Evolutionary conservation across 2,329 filamentous ascomycete species (phyloP).

Genomic region (Trichoderma afroharzianum): DNA sequence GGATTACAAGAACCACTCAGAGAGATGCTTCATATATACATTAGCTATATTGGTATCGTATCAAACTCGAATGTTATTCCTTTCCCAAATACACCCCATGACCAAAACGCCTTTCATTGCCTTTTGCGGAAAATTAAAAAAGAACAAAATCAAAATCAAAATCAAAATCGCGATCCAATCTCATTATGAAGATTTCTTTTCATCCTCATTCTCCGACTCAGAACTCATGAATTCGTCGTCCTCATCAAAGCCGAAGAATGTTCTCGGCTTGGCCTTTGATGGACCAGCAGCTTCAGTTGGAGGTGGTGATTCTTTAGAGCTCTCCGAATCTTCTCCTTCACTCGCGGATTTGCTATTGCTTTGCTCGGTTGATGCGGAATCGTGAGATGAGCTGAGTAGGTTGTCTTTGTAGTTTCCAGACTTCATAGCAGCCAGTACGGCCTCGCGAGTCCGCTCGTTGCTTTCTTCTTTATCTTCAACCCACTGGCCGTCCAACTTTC

Average conservation of each 20-base stretch:
- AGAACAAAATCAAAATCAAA: neutral
- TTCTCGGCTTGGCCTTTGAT: slow-evolving; percentile 39
- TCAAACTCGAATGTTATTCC: neutral
- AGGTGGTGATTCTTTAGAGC: slow-evolving; percentile 49
- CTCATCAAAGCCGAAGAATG: slow-evolving; percentile 76
- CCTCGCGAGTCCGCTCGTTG: slow-evolving; percentile 75
- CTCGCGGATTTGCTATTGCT: slow-evolving; percentile 28
- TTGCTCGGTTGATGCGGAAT: slow-evolving; percentile 40
- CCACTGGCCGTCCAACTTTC: slow-evolving; percentile 83
- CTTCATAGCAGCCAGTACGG: slow-evolving; percentile 68
- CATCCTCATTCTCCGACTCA: slow-evolving; percentile 41
- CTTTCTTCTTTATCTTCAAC: slow-evolving; percentile 92
- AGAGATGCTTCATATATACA: neutral
- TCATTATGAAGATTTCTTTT: neutral
- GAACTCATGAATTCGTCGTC: slow-evolving; percentile 73
- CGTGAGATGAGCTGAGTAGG: slow-evolving; percentile 48
- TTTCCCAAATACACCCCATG: neutral
- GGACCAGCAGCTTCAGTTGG: slow-evolving; percentile 40
- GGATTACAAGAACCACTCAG: neutral
- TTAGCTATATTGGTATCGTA: slow-evolving; percentile 2
- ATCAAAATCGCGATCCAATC: neutral
- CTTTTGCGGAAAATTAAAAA: too few species aligned
- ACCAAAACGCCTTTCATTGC: slow-evolving; percentile 6
- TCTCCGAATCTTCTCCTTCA: slow-evolving; percentile 38
- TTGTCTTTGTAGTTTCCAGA: slow-evolving; percentile 61